These are phyloP conservation scores for Acacia crassicarpa DNA, from an alignment of 306 rosid species.

Conservation along the genomic window DNA sequence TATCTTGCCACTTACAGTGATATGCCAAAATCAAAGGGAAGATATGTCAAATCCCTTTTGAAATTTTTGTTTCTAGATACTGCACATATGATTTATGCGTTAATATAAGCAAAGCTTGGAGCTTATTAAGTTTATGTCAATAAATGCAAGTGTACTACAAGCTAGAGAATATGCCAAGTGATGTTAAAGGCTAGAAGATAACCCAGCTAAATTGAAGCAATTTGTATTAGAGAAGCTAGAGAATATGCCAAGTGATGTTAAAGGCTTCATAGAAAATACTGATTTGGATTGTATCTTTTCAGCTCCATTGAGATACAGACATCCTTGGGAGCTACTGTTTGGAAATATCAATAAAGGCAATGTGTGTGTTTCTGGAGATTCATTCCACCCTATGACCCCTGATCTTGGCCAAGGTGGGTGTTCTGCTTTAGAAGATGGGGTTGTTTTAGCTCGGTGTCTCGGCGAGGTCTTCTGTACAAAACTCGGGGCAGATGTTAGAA, in stretches of 20 bases:
- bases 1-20: background rate
- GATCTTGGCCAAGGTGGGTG: too few relatives aligned
- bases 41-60: background rate
- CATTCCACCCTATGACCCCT: conserved; percentile 47
- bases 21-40: background rate
- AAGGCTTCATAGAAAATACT: conserved; percentile 43
- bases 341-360: conserved; percentile 63
- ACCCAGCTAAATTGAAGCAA: conserved; percentile 50
- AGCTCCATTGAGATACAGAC: conserved; percentile 49
- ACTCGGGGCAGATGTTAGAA: too few relatives aligned
- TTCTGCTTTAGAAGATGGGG: too few relatives aligned
- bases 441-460: too few relatives aligned
- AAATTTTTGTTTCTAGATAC: background rate
- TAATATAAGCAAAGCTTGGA: background rate
- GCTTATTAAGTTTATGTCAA: background rate
- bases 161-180: too few relatives aligned
- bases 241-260: conserved; percentile 42
- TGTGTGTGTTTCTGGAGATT: conserved; percentile 73
- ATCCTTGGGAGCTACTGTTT: conserved; percentile 61
- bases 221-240: conserved; percentile 53
- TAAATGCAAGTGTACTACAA: background rate
- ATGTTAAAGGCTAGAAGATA: too few relatives aligned
- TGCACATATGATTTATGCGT: background rate
- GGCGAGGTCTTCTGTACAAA: too few relatives aligned
- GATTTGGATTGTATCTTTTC: conserved; percentile 28